Evolutionary conservation across 1,284 basidiomycete species (phyloP).

Genomic region (Dichomitus squalens): DNA sequence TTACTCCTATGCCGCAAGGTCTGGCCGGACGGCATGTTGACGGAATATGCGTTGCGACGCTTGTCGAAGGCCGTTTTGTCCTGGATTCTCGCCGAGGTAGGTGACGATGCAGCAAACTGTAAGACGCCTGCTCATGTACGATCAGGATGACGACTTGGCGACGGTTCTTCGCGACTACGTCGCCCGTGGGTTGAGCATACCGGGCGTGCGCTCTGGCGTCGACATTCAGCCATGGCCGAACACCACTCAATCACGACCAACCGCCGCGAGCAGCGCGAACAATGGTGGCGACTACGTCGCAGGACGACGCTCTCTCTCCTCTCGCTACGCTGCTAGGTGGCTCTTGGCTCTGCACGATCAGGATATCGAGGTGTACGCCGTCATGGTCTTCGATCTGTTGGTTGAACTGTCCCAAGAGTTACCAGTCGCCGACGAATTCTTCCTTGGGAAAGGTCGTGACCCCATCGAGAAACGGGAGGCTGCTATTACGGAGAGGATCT

Average conservation of each 20-base stretch:
- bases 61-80: constrained; percentile 53
- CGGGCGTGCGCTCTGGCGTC: constrained; percentile 58
- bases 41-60: constrained; percentile 63
- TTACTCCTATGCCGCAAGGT: constrained; percentile 64
- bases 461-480: constrained; percentile 13
- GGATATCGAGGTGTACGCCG: constrained; percentile 51
- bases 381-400: constrained; percentile 51
- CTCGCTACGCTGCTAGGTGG: constrained; percentile 63
- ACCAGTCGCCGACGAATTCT: constrained; percentile 26
- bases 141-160: constrained; percentile 62
- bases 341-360: constrained; percentile 63
- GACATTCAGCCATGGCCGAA: constrained; percentile 54
- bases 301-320: constrained; percentile 49
- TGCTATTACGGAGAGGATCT: constrained; percentile 38
- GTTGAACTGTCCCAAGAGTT: constrained; percentile 47
- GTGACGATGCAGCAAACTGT: constrained; percentile 7
- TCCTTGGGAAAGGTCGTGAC: constrained; percentile 24
- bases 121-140: not conserved
- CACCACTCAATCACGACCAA: constrained; percentile 38
- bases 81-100: constrained; percentile 70
- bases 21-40: constrained; percentile 73
- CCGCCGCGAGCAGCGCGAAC: constrained; percentile 46
- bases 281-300: constrained; percentile 70
- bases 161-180: constrained; percentile 66
- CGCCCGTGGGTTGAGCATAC: constrained; percentile 52